Conservation (phyloP, 441 rosid genomes). For the Monsonia emarginata region DNA sequence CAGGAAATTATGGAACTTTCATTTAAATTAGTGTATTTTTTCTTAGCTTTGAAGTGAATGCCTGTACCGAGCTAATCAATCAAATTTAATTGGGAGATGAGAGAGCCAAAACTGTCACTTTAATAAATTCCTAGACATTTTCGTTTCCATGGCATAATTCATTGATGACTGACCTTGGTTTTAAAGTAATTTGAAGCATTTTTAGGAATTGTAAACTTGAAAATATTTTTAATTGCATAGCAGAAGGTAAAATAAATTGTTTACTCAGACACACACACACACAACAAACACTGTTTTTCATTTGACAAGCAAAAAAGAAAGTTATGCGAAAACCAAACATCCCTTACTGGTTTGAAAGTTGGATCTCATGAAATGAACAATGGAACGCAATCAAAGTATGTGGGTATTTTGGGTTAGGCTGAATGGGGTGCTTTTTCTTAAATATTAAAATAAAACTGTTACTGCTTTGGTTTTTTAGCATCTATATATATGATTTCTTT, state of each 20-base stretch:
- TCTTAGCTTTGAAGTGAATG: neutral
- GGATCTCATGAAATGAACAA: neutral
- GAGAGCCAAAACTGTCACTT: neutral
- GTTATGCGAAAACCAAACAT: no score
- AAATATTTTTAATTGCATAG: neutral
- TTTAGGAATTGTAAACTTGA: neutral
- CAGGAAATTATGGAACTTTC: no score
- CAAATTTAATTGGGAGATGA: neutral
- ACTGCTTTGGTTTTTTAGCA: neutral
- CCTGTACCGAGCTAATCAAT: neutral
- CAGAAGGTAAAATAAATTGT: neutral
- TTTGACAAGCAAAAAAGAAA: no score
- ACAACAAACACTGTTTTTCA: no score
- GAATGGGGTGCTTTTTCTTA: neutral
- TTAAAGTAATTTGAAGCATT: neutral
- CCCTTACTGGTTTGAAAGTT: neutral
- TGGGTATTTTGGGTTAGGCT: neutral
- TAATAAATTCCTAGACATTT: no score
- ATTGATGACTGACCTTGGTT: neutral
- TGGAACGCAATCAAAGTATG: neutral
- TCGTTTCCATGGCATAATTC: neutral
- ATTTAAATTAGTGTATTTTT: neutral
- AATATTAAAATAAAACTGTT: neutral
- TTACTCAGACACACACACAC: no score
- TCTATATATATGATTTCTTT: neutral